Conservation (phyloP, 2,329 filamentous ascomycete species). For the Fusarium temperatum region DNA sequence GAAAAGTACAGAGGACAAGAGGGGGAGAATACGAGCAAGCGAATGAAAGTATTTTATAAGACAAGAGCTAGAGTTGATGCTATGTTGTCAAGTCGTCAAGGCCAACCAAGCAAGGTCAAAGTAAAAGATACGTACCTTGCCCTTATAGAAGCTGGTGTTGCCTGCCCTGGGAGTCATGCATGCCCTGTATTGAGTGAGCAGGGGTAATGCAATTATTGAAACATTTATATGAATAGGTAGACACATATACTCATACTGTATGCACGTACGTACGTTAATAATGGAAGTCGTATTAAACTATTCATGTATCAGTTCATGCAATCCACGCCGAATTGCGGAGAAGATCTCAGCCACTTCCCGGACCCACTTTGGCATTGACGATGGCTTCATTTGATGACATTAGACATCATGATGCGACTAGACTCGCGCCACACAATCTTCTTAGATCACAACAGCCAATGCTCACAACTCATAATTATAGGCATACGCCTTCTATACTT, state of each 20-base stretch:
- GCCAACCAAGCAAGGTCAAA: slow-evolving; percentile 20
- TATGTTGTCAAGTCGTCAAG: slow-evolving; percentile 28
- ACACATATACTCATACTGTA: not conserved
- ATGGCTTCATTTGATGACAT: slow-evolving; percentile 3
- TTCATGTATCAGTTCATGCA: slow-evolving; percentile 21
- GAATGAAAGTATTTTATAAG: not conserved
- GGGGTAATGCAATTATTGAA: not conserved
- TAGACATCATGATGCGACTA: not conserved
- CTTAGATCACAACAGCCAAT: not conserved
- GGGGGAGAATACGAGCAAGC: not conserved
- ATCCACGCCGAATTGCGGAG: slow-evolving; percentile 27
- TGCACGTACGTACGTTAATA: not conserved
- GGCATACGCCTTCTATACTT: slow-evolving; percentile 27
- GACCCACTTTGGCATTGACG: slow-evolving; percentile 2
- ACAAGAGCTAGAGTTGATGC: not conserved
- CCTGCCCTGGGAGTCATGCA: slow-evolving; percentile 13
- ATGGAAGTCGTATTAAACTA: not conserved
- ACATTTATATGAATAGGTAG: not conserved
- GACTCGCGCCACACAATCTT: not conserved
- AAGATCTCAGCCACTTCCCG: not conserved
- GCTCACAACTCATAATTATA: not conserved
- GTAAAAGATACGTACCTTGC: slow-evolving; percentile 18
- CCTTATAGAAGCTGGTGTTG: slow-evolving; percentile 1
- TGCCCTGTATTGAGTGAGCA: slow-evolving; percentile 10
- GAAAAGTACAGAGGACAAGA: not conserved